Base-by-base conservation (phyloP, 177 flowering plant species). In the Vitis hybrid region DNA sequence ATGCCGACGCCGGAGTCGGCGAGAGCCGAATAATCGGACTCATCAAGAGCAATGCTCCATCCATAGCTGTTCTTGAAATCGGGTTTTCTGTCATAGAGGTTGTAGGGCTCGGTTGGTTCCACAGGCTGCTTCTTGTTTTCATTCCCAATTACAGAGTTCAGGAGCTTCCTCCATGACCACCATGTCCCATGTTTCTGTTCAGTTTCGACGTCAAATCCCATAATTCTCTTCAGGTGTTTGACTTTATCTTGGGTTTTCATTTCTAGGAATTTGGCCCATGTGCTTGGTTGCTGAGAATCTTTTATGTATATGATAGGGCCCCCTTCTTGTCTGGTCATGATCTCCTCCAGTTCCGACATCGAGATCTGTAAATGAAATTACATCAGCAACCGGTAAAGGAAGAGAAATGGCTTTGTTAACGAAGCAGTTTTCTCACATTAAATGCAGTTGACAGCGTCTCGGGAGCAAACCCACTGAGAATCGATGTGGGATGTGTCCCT, bases 391-490 rank as follows among this genome's bases (percentile, higher is more conserved):
- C 45, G 8, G 45, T 34, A 34, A 34, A 5, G 45, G 45, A 34
- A 34, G 5, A 34, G 45, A 34, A 34, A 34, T 34, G 45, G 45
- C 45, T 21, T 26, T 11, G 51, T 62, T 3, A 13, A 7, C 23
- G 58, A 19, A 13, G 19, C 12, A 34, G 30, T n/a, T 58, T n/a
- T 59, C 92, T 85, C 70, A 95, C 99, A 69, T 95, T 95, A 34
- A 93, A 84, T 55, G 97, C 98, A 15, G 86, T 79, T 10, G 87
- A 62, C 15, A 93, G 76, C 0, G 89, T 89, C 26, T 69, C 76
- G 0, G 52, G 64, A 19, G 82, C 89, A 59, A 95, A 95, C 2
- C 99, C 99, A n/a, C 87, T 74, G 12, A 95, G 88, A 1, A 95
- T 71, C 3, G 99, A 88, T 1, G 69, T 54, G 1, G 95, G 97